A percentile compares a stretch with the other conserved stretches of the same genome.
Evolutionary conservation across 2,329 filamentous ascomycete species (phyloP).

Genomic region (Trichoderma aggressivum): DNA sequence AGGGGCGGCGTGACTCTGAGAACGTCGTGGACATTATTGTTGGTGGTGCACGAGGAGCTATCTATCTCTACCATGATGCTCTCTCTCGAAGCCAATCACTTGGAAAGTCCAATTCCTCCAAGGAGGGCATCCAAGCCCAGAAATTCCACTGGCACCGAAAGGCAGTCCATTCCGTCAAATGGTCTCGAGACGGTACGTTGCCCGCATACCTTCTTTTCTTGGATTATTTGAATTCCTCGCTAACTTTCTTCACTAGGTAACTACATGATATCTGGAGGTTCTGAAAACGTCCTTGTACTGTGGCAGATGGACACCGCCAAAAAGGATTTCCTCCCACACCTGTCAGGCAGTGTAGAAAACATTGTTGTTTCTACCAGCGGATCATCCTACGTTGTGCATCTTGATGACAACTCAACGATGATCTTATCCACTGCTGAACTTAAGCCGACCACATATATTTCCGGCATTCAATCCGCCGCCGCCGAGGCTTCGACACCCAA

Average conservation of each 20-base stretch:
- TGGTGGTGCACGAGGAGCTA: slow-evolving; percentile 71
- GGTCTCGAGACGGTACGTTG: slow-evolving; percentile 77
- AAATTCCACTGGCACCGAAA: slow-evolving; percentile 90
- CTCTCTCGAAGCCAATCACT: slow-evolving; percentile 54
- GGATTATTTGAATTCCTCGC: slow-evolving; percentile 18
- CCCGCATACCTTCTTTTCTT: not conserved
- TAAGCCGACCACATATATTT: slow-evolving; percentile 77
- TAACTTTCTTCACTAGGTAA: slow-evolving; percentile 58
- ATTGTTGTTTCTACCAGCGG: slow-evolving; percentile 78
- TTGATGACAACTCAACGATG: slow-evolving; percentile 91
- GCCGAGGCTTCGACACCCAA: slow-evolving; percentile 49
- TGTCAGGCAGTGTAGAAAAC: slow-evolving; percentile 79
- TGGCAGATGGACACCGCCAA: slow-evolving; percentile 91
- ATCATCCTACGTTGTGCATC: slow-evolving; percentile 75
- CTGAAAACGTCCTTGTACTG: slow-evolving; percentile 82
- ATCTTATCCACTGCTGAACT: slow-evolving; percentile 87
- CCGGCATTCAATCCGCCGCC: slow-evolving; percentile 69
- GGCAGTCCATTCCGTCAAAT: slow-evolving; percentile 79
- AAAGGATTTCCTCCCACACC: slow-evolving; percentile 82
- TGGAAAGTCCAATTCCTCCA: slow-evolving; percentile 37
- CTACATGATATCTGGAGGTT: slow-evolving; percentile 89
- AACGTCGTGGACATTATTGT: slow-evolving; percentile 68
- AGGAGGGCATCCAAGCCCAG: slow-evolving; percentile 54
- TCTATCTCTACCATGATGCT: slow-evolving; percentile 79
- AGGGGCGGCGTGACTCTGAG: slow-evolving; percentile 29